phyloP scores from a whole-genome alignment of 805 yeast species.

The Blastobotrys parvus region DNA sequence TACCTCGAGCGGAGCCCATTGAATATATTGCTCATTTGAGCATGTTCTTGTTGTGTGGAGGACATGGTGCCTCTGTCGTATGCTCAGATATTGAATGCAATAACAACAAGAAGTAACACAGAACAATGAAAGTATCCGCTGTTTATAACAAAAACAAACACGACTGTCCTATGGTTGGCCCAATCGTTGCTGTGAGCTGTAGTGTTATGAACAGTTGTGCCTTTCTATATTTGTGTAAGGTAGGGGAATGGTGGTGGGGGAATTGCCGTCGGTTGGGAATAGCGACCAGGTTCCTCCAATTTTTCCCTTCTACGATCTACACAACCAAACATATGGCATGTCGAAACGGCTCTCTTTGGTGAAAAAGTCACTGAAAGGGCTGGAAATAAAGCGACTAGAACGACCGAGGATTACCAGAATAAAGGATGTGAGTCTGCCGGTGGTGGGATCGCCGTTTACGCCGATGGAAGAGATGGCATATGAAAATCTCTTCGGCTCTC shows the following conservation, averaged over 20 bases:
- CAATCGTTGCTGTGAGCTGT: too few relatives aligned
- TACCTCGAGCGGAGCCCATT: conserved; percentile 5
- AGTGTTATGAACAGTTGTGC: too few relatives aligned
- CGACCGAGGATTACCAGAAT: not conserved
- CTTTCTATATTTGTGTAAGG: too few relatives aligned
- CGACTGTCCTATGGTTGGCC: too few relatives aligned
- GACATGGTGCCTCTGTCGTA: not conserved
- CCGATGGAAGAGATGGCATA: conserved; percentile 1
- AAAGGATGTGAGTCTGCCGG: not conserved
- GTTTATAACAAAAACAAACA: not conserved
- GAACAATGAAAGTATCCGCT: not conserved
- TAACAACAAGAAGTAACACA: not conserved
- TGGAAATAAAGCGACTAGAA: not conserved
- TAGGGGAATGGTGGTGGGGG: too few relatives aligned
- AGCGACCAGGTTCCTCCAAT: too few relatives aligned
- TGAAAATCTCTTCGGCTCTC: conserved; percentile 1
- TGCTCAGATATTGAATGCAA: not conserved
- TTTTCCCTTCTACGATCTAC: too few relatives aligned
- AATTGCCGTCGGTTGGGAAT: not conserved
- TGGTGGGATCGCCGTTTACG: not conserved
- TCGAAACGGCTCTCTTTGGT: not conserved
- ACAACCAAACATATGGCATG: too few relatives aligned
- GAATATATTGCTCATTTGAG: conserved; percentile 2
- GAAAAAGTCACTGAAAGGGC: not conserved
- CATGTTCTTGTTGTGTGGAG: conserved; percentile 1